Evolutionary conservation across 2,329 filamentous ascomycete species (phyloP), one percentile per base, ranked within the genome.

Genomic region (Hypoxylon sp.): DNA sequence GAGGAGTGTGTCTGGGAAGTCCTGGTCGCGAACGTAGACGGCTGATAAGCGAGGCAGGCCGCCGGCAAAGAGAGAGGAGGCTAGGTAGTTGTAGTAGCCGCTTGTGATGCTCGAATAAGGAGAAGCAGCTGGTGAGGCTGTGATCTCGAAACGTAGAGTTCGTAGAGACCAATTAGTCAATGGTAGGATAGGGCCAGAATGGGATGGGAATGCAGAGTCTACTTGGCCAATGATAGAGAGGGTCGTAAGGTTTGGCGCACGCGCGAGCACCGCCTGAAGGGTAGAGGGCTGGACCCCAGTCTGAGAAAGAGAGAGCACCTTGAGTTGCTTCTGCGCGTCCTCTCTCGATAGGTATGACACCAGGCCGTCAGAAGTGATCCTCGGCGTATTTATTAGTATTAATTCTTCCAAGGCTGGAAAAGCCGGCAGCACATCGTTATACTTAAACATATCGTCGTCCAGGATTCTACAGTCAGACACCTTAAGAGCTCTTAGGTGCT

Each of bases 11-110:
- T 97, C 93, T 1, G 94, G 90, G 76, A 98, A 97, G 52, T 87
- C 84, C 25, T 91, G 87, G 73, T 97, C 94, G 53, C 93, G 91
- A 16, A 97, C 95, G 76, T 96, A 97, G 6, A 98, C 86, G 21
- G 90, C 87, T 34, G 85, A 85, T 7, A 98, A 84, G 34, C 85
- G 87, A 0, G 94, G 93, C 6, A 98, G 84, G 6, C 88, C 87
- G 67, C 90, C 91, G 14, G 88, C 86, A 65, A 96, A 87, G 30
- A 98, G 87, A 0, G 93, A 97, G n/a, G 87, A 87, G 25, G 93
- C 90, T 19, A 98, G 87, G 78, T 97, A 97, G 65, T 88, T 87
- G 78, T 97, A 97, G 81, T 97, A 96, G 16, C 85, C 85, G 8
- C 82, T 78, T 0, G 85, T 85, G 23, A 85, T 81, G 65, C 79